These are phyloP conservation scores for Pichia sp. DNA, from an alignment of 1,139 yeast genomes.

Conservation along the genomic window DNA sequence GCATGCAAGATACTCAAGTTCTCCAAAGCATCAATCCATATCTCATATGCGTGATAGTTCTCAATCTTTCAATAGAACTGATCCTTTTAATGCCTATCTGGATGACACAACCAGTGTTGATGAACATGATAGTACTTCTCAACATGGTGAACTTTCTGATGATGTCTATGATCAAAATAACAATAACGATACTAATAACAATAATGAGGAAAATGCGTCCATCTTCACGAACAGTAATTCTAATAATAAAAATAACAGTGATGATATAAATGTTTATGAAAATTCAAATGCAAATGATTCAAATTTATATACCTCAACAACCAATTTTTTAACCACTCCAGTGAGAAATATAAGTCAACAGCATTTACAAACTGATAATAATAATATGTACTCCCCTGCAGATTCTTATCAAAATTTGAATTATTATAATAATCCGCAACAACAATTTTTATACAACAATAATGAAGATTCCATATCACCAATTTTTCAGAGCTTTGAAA, in stretches of 20 bases:
- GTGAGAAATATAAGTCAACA: background rate
- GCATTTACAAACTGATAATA: background rate
- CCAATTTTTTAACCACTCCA: slow-evolving; percentile 7
- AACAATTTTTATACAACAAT: background rate
- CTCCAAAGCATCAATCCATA: slow-evolving; percentile 1
- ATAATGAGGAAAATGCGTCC: background rate
- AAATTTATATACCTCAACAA: slow-evolving; percentile 1
- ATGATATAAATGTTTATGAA: slow-evolving; percentile 5
- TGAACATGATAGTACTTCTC: background rate
- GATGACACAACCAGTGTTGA: background rate
- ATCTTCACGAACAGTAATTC: background rate
- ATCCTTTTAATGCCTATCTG: slow-evolving; percentile 8
- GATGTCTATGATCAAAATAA: background rate
- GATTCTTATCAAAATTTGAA: background rate
- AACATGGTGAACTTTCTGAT: slow-evolving; percentile 1
- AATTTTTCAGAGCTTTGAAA: slow-evolving; percentile 21
- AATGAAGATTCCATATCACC: background rate
- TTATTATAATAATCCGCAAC: background rate
- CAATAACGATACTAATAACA: background rate
- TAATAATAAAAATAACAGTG: background rate
- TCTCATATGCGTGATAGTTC: slow-evolving; percentile 8
- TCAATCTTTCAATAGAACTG: background rate
- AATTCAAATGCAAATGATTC: slow-evolving; percentile 2
- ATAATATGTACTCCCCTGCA: slow-evolving; percentile 6
- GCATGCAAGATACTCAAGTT: slow-evolving; percentile 4